Base-by-base conservation (phyloP, 768 basidiomycete genomes). In the Lentinula edodes region DNA sequence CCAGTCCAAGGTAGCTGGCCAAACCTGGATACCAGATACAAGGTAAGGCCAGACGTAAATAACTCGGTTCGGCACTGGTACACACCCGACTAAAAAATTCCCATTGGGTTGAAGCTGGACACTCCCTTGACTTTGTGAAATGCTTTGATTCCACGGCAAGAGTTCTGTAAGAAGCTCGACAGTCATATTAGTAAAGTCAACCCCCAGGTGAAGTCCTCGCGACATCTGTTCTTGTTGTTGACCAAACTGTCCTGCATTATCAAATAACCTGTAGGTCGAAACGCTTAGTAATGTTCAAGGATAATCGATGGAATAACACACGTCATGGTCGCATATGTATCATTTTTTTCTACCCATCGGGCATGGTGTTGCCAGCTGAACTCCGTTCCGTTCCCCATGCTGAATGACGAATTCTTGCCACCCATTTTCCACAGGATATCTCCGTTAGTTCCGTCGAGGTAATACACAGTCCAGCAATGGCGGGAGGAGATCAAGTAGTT, bases 301-400 rank as follows among this genome's bases (percentile, higher is more conserved):
- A 6, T 9, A 28, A 6, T 5, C 34, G 9, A 7, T 20, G 1
- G 58, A 9, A 16, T 4, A 20, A 39, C 58, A 18, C 62, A n/a
- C 46, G 62, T 38, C 46, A 52, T 41, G 5, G 65, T 65, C 1
- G 67, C 67, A 43, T 52, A 63, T 8, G 51, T 45, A 43, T 63
- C 34, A 3, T 60, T 61, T 3, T 61, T 61, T n/a, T 53, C 53
- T 16, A 50, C 61, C 65, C 65, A 68, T 15, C 67, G 60, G 10
- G 58, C 65, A 38, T 68, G 65, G 45, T 68, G 65, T 43, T 68
- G 67, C 58, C 58, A 68, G 41, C 62, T 60, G 52, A 66, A 65
- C 23, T 65, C 43, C 5, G 62, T 56, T 36, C 64, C 61, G 32
- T 65, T 39, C 6, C 60, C 61, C 18, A 57, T 55, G 8, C 51